These are phyloP conservation scores for Pseudocercospora cruenta DNA, from an alignment of 2,329 filamentous ascomycete genomes.

Conservation along the genomic window DNA sequence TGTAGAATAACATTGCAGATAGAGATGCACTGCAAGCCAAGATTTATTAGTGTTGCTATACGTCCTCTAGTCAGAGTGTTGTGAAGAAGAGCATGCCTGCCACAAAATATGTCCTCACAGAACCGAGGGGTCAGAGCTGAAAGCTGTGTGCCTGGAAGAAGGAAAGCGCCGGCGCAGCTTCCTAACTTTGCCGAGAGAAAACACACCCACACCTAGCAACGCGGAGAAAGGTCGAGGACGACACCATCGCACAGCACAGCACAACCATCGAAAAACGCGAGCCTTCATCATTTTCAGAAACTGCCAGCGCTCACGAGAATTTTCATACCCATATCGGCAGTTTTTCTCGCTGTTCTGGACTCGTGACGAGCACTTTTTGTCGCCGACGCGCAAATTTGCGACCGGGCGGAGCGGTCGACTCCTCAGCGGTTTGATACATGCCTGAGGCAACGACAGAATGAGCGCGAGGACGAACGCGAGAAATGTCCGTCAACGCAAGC, in stretches of 20 bases:
- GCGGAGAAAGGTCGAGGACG: neutral
- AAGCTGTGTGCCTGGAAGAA: neutral
- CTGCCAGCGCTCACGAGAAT: too few relatives aligned
- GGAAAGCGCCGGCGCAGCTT: neutral
- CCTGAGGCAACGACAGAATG: constrained; percentile 23
- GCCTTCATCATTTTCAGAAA: neutral
- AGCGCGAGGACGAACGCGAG: constrained; percentile 43
- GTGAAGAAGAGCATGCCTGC: too few relatives aligned
- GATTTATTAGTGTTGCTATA: too few relatives aligned
- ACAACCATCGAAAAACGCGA: neutral
- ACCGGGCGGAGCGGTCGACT: neutral
- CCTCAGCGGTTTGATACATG: neutral
- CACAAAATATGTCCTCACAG: too few relatives aligned
- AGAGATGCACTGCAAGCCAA: too few relatives aligned
- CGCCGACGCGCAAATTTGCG: neutral
- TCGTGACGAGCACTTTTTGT: neutral
- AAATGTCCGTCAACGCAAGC: constrained; percentile 77
- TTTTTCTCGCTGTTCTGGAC: neutral
- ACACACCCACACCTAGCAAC: neutral
- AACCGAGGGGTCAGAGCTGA: too few relatives aligned
- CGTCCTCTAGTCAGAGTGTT: too few relatives aligned
- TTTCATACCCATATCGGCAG: neutral
- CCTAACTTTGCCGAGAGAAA: neutral
- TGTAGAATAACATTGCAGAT: too few relatives aligned
- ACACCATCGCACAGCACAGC: neutral